Conservation (phyloP, 345 rosid species). For the Arabidopsis thaliana region TAIR10.1 NC_003071.7:7793501-7794000, state of each 20-base stretch:
- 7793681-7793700: slow-evolving; percentile 6
- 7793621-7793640: slow-evolving; percentile 27
- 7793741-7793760: slow-evolving; percentile 17
- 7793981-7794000: slow-evolving; percentile 14
- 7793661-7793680: neutral
- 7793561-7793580: slow-evolving; percentile 89
- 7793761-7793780: slow-evolving; percentile 3
- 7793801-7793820: slow-evolving; percentile 5
- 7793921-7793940: slow-evolving; percentile 10
- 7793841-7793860: slow-evolving; percentile 17
- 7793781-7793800: slow-evolving; percentile 2
- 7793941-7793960: slow-evolving; percentile 19
- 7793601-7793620: slow-evolving; percentile 20
- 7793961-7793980: slow-evolving; percentile 4
- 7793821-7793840: slow-evolving; percentile 6
- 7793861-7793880: neutral
- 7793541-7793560: slow-evolving; percentile 99
- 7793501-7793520: slow-evolving; percentile 86
- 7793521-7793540: slow-evolving; percentile 84
- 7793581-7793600: slow-evolving; percentile 35
- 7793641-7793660: slow-evolving; percentile 13
- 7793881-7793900: neutral
- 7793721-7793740: slow-evolving; percentile 4
- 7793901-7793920: neutral
- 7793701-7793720: neutral